phyloP scores from a whole-genome alignment of 768 basidiomycete species.

The Dacryopinax spathularia region DNA sequence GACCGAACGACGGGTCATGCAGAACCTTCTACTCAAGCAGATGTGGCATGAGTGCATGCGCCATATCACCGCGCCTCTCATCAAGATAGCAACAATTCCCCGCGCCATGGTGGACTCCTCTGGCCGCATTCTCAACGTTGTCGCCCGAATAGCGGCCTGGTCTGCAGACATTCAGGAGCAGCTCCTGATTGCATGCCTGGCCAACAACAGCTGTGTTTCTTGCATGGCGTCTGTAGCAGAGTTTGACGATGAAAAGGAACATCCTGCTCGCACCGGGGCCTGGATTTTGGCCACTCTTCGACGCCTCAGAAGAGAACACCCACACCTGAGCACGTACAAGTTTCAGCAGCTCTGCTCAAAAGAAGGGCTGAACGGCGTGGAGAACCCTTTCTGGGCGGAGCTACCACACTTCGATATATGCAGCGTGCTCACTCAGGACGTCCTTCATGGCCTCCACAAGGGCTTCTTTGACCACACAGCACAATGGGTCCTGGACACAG shows the following conservation, averaged over 20 bases:
- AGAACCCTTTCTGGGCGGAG: conserved; percentile 25
- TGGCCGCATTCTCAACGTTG: background rate
- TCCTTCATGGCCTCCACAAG: conserved; percentile 29
- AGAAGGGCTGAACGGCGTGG: conserved; percentile 8
- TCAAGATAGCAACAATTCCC: background rate
- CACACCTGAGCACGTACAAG: background rate
- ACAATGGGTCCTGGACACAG: conserved; percentile 26
- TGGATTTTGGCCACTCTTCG: background rate
- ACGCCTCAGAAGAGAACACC: background rate
- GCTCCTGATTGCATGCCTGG: background rate
- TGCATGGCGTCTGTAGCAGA: background rate
- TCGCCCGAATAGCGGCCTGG: background rate
- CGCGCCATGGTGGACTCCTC: background rate
- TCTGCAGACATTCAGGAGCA: background rate
- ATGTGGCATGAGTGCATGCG: background rate
- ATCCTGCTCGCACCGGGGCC: background rate
- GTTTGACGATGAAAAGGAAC: background rate
- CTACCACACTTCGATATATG: conserved; percentile 17
- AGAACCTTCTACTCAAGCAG: background rate
- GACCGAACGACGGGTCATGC: background rate
- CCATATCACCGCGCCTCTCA: background rate
- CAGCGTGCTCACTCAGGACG: conserved; percentile 25
- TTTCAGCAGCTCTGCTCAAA: background rate
- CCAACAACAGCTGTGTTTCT: background rate
- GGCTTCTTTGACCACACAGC: conserved; percentile 29